Evolutionary conservation across 495 filamentous ascomycete genomes (phyloP).

Genomic region (Penicillium herquei): DNA sequence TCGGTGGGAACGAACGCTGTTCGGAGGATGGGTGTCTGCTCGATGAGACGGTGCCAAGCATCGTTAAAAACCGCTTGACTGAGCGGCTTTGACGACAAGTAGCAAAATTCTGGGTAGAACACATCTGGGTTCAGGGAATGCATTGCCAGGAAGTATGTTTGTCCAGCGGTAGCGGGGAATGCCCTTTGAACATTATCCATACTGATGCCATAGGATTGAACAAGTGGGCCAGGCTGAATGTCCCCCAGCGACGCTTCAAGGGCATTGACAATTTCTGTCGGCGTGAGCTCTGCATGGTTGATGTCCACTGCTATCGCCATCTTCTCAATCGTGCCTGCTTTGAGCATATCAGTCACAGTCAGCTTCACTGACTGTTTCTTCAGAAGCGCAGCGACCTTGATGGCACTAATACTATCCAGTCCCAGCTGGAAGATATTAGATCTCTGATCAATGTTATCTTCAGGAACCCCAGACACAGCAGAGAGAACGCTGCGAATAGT

Average conservation of each 20-base stretch:
- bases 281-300: constrained; percentile 7
- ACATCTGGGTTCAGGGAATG: constrained; percentile 24
- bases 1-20: constrained; percentile 30
- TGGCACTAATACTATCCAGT: constrained; percentile 86
- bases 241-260: constrained; percentile 15
- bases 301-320: constrained; percentile 26
- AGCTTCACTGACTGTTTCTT: constrained; percentile 31
- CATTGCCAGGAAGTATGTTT: constrained; percentile 35
- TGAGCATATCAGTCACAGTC: constrained; percentile 36
- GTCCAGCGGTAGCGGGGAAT: constrained; percentile 32
- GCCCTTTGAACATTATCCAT: constrained; percentile 10
- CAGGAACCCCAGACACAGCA: constrained; percentile 58
- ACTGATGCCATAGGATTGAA: constrained; percentile 21
- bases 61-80: constrained; percentile 15
- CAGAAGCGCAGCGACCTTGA: constrained; percentile 45
- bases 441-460: constrained; percentile 57
- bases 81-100: constrained; percentile 16
- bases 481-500: constrained; percentile 62
- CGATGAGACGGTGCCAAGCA: constrained; percentile 25
- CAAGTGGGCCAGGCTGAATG: constrained; percentile 18
- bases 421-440: constrained; percentile 81
- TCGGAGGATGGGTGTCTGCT: constrained; percentile 26
- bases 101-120: constrained; percentile 35
- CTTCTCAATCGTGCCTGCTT: constrained; percentile 30
- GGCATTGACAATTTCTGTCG: constrained; percentile 9